Conservation (phyloP, 139 green algal genomes). For the Coelastrella sp. region DNA sequence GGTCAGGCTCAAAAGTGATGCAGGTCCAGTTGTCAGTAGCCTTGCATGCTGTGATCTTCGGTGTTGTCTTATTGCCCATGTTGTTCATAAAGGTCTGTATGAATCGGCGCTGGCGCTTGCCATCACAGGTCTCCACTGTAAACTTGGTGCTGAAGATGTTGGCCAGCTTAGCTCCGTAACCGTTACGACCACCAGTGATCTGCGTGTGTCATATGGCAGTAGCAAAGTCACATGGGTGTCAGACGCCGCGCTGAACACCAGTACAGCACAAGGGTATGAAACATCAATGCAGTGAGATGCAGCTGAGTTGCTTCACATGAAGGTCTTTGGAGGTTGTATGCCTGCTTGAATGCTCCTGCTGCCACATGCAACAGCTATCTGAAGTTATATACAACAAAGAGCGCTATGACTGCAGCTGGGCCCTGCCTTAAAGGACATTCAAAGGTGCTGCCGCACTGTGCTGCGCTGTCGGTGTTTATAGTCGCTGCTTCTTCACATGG, state of each 20-base stretch:
- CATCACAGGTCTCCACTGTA: constrained; percentile 96
- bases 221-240: background rate
- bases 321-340: too few species aligned
- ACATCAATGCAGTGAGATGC: too few species aligned
- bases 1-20: constrained; percentile 97
- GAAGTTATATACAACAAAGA: too few species aligned
- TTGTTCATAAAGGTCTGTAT: constrained; percentile 89
- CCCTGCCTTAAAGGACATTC: too few species aligned
- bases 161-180: constrained; percentile 98
- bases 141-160: constrained; percentile 99
- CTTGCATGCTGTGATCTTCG: constrained; percentile 90
- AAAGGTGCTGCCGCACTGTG: too few species aligned
- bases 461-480: too few species aligned
- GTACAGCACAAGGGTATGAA: too few species aligned
- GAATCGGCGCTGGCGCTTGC: constrained; percentile 87
- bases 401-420: too few species aligned
- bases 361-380: too few species aligned
- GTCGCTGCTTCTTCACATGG: background rate
- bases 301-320: too few species aligned
- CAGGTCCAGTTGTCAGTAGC: constrained; percentile 96
- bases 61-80: constrained; percentile 84
- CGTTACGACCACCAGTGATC: constrained; percentile 97
- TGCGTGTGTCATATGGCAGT: constrained; percentile 53
- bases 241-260: too few species aligned
- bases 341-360: too few species aligned